Base-by-base conservation (phyloP, 163 green algal species). In the Botryococcus braunii region DNA sequence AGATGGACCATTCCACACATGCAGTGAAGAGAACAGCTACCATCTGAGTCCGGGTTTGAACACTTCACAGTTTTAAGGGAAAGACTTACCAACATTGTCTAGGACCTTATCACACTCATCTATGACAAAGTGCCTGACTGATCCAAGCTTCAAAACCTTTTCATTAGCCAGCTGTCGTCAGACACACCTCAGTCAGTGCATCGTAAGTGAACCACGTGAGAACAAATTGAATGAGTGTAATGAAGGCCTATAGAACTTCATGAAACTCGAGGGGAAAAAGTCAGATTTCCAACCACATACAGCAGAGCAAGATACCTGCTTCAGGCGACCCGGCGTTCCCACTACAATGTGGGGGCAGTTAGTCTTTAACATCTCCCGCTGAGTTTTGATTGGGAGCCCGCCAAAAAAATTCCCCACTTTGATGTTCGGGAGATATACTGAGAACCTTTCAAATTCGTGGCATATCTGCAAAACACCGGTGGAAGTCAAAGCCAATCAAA, bases 21-120 rank as follows among this genome's bases (percentile, higher is more conserved):
- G n/a, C n/a, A n/a, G n/a, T n/a, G n/a, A n/a, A n/a, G n/a, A n/a
- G n/a, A n/a, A n/a, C n/a, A n/a, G n/a, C n/a, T n/a, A n/a, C n/a
- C n/a, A n/a, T n/a, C n/a, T n/a, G n/a, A n/a, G n/a, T n/a, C n/a
- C n/a, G n/a, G n/a, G n/a, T n/a, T n/a, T n/a, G n/a, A n/a, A n/a
- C n/a, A n/a, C n/a, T n/a, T n/a, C n/a, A n/a, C n/a, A n/a, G n/a
- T n/a, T n/a, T n/a, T n/a, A n/a, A n/a, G n/a, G n/a, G n/a, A 35
- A 57, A 17, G n/a, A 56, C 67, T 58, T 35, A 86, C 80, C 84
- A 76, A 95, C 76, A 80, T 88, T 86, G 46, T 98, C 92, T 72
- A 99, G 86, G 86, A 97, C 92, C 84, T 99, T 99, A 82, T 99
- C 94, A 75, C 95, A 99, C 86, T 99, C 95, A 71, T 99, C 95